Base-by-base conservation (phyloP, 768 basidiomycete species). In the Suillus brevipes region DNA sequence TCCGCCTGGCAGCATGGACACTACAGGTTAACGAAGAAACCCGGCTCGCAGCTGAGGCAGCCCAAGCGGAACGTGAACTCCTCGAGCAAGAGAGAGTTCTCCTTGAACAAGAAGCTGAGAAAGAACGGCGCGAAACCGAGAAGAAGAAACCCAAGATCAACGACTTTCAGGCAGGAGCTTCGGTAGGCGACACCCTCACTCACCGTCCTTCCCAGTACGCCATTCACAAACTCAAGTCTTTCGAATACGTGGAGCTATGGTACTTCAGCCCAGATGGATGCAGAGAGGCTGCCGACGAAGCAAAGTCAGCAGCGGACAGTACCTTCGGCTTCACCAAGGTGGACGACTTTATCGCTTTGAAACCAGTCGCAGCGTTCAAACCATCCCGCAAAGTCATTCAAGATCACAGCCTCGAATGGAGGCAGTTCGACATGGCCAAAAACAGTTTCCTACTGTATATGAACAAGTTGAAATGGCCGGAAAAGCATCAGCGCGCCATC, bases 381-480 rank as follows among this genome's bases (percentile, higher is more conserved):
- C 66, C 72, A 0, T 76, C 72, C 0, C 53, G 25, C 13, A 61
- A 68, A 4, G 68, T 55, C 0, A 37, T 66, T 0, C 47, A 23
- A 0, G 72, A 75, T 65, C 63, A 68, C 2, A 52, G 71, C 0
- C 67, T 76, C 13, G 16, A 67, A 2, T 72, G 71, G 63, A 12
- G 28, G 0, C 69, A 76, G 1, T 68, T 76, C 14, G 34, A 68
- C 0, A 42, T 69, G 1, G 75, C 66, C 0, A 70, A 69, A 16
- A 67, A 65, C 8, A 43, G 20, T 4, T 68, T 57, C 49, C 55
- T 68, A 0, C 7, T 60, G 1, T 20, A 65, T 20, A 31, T 61
- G 8, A 28, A 49, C 10, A 64, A 64, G n/a, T 1, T 34, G 2
- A 47, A 36, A 0, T 64, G 64, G 64, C 58, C 59, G 0, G 14